Base-by-base conservation (phyloP, 306 rosid genomes). In the Corylus avellana region DNA sequence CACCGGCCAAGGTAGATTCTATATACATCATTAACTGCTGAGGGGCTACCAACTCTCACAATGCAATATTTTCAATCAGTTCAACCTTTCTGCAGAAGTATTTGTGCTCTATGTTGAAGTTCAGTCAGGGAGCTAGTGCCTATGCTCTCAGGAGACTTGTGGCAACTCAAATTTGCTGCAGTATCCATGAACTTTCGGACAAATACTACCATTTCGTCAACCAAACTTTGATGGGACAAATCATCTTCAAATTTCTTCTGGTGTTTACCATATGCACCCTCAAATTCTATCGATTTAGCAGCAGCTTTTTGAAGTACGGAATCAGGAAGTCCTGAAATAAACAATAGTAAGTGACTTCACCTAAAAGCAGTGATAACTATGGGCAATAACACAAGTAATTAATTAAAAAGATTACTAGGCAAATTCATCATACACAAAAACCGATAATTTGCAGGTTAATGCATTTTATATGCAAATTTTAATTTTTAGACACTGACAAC, bases 271-370 rank as follows among this genome's bases (percentile, higher is more conserved):
- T 89, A 92, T 32, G 82, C 72, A n/a, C 86, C 89, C 92, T 92
- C 98, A 22, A 94, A 94, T 75, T 94, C 94, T 74, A 81, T 85
- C 7, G 98, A 94, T 87, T 90, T 94, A 4, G 86, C 87, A 14
- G 89, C 91, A 73, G 98, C 98, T 66, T 84, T 91, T 81, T 85
- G 87, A 73, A 94, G 96, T 58, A 94, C 78, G 16, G 86, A 90
- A 77, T 85, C 81, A 0, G 97, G 93, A 55, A 94, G 89, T 29
- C 92, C 92, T 86, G 77, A 11, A 54, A 77, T 58, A 75, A 76
- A 50, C 32, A 1, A 55, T 32, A 14, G 42, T 12, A n/a, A 67
- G 27, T 48, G 29, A 25, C 20, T 48, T 70, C 1, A 75, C 20
- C 14, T 11, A 20, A 42, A 10, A 18, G 72, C 72, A 67, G 6